phyloP scores from a whole-genome alignment of 176 grass and related monocot genomes.

The Eleusine indica region DNA sequence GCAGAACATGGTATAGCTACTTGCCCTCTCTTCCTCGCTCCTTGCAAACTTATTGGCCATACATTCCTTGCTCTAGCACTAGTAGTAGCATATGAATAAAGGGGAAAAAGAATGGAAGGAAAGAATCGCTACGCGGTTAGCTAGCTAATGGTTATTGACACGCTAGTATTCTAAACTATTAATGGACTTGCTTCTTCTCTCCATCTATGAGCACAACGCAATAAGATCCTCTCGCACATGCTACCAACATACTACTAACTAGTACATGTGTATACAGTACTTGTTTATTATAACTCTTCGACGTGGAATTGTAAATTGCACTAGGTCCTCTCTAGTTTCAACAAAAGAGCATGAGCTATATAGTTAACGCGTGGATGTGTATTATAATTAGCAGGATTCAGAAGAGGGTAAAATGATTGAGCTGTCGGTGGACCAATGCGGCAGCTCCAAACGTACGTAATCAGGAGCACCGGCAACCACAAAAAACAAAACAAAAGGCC shows the following conservation, averaged over 20 bases:
- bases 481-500: background rate
- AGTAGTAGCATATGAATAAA: no score
- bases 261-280: no score
- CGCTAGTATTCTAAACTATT: no score
- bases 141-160: no score
- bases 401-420: background rate
- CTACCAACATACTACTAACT: background rate
- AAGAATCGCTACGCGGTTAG: no score
- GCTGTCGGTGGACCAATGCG: slow-evolving; percentile 6
- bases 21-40: background rate
- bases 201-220: background rate
- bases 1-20: background rate
- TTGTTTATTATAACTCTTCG: no score
- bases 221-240: background rate
- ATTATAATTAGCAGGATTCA: background rate
- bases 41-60: no score
- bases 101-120: no score
- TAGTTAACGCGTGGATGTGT: background rate
- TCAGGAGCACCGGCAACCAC: background rate
- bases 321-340: background rate
- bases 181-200: background rate
- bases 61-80: no score
- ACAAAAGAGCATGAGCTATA: background rate
- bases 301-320: no score
- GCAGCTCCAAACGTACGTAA: background rate